Conservation (phyloP, 306 rosid genomes). For the Echinosophora koreensis region DNA sequence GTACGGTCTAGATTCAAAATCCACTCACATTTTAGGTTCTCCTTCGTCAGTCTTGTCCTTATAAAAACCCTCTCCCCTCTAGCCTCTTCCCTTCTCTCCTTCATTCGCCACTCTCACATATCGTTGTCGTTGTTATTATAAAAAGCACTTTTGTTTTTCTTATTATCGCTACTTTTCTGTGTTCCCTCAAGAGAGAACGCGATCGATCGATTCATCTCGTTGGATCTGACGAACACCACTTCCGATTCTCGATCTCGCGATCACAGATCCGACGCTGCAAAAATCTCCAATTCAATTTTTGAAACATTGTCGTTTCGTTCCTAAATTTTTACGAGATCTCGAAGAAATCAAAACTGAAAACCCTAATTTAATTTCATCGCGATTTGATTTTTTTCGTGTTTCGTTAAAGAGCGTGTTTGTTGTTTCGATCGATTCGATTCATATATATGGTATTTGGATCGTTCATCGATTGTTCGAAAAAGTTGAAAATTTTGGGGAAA, state of each 20-base stretch:
- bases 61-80: slow-evolving; percentile 10
- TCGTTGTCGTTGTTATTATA: background rate
- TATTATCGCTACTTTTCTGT: background rate
- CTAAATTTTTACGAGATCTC: slow-evolving; percentile 38
- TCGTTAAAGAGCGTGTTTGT: background rate
- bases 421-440: background rate
- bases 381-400: background rate
- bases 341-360: slow-evolving; percentile 41
- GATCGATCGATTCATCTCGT: background rate
- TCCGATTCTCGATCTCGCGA: slow-evolving; percentile 16
- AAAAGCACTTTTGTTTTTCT: background rate
- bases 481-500: slow-evolving; percentile 38
- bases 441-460: slow-evolving; percentile 68
- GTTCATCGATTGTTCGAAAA: slow-evolving; percentile 47
- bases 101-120: background rate
- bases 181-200: background rate
- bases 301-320: background rate
- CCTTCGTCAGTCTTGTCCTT: slow-evolving; percentile 34
- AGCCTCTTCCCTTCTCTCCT: background rate
- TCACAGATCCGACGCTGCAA: slow-evolving; percentile 34
- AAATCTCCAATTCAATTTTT: background rate
- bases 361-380: slow-evolving; percentile 48
- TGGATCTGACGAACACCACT: slow-evolving; percentile 37
- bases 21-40: slow-evolving; percentile 31
- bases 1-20: slow-evolving; percentile 73